These are phyloP conservation scores for Cladosporium sp. DNA, from an alignment of 2,329 filamentous ascomycete species.

Conservation along the genomic window DNA sequence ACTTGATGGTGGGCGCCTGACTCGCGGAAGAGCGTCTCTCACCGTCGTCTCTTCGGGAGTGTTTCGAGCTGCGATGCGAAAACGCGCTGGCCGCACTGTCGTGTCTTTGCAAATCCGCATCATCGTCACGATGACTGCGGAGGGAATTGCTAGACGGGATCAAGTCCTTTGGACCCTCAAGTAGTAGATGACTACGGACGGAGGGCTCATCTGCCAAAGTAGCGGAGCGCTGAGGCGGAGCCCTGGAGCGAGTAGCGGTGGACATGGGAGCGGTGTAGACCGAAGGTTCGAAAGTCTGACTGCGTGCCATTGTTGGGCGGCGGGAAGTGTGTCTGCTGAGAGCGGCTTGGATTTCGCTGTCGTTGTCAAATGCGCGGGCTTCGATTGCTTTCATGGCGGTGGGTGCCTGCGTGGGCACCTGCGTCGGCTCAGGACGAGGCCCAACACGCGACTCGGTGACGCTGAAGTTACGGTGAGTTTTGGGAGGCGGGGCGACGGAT, in stretches of 20 bases:
- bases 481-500: constrained; percentile 20
- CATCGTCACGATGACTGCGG: constrained; percentile 31
- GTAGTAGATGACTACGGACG: neutral
- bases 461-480: constrained; percentile 26
- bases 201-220: constrained; percentile 3
- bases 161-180: constrained; percentile 5
- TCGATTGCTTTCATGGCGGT: constrained; percentile 36
- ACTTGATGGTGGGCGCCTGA: constrained; percentile 9
- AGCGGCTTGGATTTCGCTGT: constrained; percentile 23
- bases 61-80: constrained; percentile 2
- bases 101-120: constrained; percentile 10
- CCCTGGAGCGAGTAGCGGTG: neutral
- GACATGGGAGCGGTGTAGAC: constrained; percentile 20
- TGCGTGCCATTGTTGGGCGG: constrained; percentile 20
- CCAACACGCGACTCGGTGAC: constrained; percentile 28
- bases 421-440: constrained; percentile 18
- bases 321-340: constrained; percentile 22
- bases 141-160: constrained; percentile 6
- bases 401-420: constrained; percentile 15
- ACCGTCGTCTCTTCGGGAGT: neutral
- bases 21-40: neutral
- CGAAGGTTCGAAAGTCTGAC: constrained; percentile 23
- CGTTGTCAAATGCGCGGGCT: constrained; percentile 21
- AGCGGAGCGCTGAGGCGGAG: constrained; percentile 3
- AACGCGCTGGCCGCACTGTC: constrained; percentile 17